These are phyloP conservation scores for Peniophora sp. DNA, from an alignment of 1,284 basidiomycete species.

Conservation along the genomic window DNA sequence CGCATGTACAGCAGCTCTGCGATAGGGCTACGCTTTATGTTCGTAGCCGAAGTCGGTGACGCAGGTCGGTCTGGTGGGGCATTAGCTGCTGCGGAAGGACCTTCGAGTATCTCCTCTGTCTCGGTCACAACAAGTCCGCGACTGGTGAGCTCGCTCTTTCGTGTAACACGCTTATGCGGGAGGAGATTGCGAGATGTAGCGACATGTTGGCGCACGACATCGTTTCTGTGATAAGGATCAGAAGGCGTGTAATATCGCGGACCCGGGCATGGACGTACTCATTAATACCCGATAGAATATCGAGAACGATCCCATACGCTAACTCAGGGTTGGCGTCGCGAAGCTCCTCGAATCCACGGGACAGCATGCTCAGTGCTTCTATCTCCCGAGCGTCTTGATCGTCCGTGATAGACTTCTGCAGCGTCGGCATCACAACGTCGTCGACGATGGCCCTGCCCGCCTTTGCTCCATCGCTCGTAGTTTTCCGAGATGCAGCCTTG, in stretches of 20 bases:
- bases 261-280: constrained; percentile 48
- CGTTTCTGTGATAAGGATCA: constrained; percentile 39
- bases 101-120: constrained; percentile 57
- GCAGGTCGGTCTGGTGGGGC: constrained; percentile 19
- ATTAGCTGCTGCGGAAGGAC: constrained; percentile 24
- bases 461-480: constrained; percentile 47
- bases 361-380: constrained; percentile 84
- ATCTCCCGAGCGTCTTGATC: constrained; percentile 85
- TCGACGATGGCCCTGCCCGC: constrained; percentile 72
- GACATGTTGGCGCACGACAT: constrained; percentile 69
- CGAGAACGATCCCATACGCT: constrained; percentile 81
- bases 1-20: constrained; percentile 92
- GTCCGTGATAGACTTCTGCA: constrained; percentile 69
- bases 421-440: constrained; percentile 72
- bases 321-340: constrained; percentile 75
- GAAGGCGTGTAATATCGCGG: background rate
- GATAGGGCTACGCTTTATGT: constrained; percentile 68
- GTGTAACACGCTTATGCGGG: constrained; percentile 70
- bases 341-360: constrained; percentile 82
- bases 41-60: constrained; percentile 16
- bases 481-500: constrained; percentile 31
- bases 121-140: constrained; percentile 75
- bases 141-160: constrained; percentile 76
- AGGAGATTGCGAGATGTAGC: constrained; percentile 66
- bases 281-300: constrained; percentile 86